A percentile compares a stretch with the other conserved stretches of the same genome.
These are phyloP conservation scores for Blattamonas nauphoetae DNA, from an alignment of 78 protist genomes.

Conservation along the genomic window DNA sequence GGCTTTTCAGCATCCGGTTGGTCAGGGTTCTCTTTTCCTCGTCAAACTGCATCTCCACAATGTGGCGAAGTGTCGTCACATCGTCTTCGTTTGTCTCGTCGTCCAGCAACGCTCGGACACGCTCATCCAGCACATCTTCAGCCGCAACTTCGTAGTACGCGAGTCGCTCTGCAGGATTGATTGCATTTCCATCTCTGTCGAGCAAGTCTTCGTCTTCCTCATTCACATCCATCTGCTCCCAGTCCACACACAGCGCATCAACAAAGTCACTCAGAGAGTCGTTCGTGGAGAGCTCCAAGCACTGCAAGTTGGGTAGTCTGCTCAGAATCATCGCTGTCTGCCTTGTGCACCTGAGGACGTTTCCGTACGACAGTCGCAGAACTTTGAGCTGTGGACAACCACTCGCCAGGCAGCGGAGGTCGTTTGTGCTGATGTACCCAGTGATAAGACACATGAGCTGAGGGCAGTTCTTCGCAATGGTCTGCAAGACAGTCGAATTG, in stretches of 20 bases:
- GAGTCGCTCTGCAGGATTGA: no score
- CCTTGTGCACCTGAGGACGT: neutral
- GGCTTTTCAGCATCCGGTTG: no score
- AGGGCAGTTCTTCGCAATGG: neutral
- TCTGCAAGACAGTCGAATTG: neutral
- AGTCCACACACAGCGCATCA: neutral
- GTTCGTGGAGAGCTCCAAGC: neutral
- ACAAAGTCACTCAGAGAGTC: neutral
- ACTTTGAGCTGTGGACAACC: neutral
- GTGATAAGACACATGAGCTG: neutral
- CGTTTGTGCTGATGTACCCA: neutral
- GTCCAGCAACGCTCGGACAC: no score
- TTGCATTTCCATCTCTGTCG: no score
- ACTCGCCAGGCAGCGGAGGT: neutral
- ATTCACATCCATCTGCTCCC: neutral
- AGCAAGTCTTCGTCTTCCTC: no score
- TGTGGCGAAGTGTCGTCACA: no score
- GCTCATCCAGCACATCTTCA: no score
- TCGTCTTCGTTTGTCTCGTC: no score
- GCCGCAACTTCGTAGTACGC: no score
- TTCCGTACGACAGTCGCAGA: neutral
- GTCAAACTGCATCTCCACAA: no score
- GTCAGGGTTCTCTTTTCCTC: no score
- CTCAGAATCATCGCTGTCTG: neutral
- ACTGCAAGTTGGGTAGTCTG: neutral